A percentile compares a stretch with the other conserved stretches of the same genome.
phyloP scores from a whole-genome alignment of 495 filamentous ascomycete species.

The Aspergillus diversus region DNA sequence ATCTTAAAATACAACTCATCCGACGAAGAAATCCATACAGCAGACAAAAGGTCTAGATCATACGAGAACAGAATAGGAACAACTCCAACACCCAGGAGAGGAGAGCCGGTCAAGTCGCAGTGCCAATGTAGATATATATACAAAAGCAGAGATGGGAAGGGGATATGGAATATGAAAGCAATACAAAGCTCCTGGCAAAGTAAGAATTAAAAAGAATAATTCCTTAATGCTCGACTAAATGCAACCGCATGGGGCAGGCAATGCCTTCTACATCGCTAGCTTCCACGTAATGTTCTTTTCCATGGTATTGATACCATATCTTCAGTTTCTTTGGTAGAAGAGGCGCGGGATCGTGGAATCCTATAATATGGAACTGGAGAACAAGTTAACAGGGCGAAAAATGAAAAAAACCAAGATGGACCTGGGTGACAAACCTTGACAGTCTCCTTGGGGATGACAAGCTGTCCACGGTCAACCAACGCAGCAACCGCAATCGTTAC shows the following conservation, averaged over 20 bases:
- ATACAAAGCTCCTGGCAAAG: not conserved
- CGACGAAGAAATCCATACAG: not conserved
- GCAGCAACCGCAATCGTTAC: conserved; percentile 54
- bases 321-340: conserved; percentile 53
- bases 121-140: not conserved
- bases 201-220: not conserved
- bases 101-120: not conserved
- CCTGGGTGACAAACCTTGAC: conserved; percentile 39
- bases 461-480: conserved; percentile 50
- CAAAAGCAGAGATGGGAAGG: not conserved
- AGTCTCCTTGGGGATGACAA: conserved; percentile 46
- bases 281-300: conserved; percentile 48
- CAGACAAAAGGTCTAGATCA: not conserved
- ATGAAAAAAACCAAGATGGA: conserved; percentile 1
- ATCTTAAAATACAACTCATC: too few species aligned
- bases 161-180: too few species aligned
- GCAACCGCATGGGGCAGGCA: conserved; percentile 42
- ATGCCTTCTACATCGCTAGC: conserved; percentile 50
- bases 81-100: not conserved
- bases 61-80: not conserved
- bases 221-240: conserved; percentile 24
- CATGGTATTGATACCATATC: conserved; percentile 57
- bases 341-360: conserved; percentile 62
- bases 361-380: conserved; percentile 52
- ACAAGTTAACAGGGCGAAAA: conserved; percentile 7